Evolutionary conservation across 768 basidiomycete genomes (phyloP), one percentile per base, ranked within the genome.

Genomic region (Panus rudis): DNA sequence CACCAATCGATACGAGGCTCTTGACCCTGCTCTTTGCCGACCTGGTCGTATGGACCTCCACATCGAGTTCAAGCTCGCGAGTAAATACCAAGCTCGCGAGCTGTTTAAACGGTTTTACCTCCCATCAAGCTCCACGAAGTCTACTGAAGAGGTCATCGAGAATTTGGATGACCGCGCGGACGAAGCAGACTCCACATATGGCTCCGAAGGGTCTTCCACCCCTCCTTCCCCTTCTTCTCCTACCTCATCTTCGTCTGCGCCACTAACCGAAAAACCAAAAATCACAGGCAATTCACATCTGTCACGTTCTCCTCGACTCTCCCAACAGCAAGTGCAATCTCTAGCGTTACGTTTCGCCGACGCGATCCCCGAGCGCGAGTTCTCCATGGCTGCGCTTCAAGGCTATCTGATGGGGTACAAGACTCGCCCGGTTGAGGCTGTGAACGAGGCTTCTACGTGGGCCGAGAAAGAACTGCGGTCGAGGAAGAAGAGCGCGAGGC

Each of bases 31-130:
- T 1, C 70, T 90, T 20, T 75, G 73, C 52, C 78, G 87, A 32
- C 81, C 86, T 1, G 87, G 88, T 20, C 78, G 87, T 11, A 81
- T 90, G 78, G 86, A 90, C 56, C 55, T 88, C 16, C 82, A 86
- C 51, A 64, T 90, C 45, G 79, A 87, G 55, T 89, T 88, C 63
- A 75, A 75, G 53, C 69, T 79, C n/a, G 81, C 87, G 12, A 84
- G 79, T 56, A 71, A 64, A 45, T 77, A 72, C 62, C 86, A 89
- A 51, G 80, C 79, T 3, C 61, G 61, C 26, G 76, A 80, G 53
- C 65, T 90, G 6, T 90, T 78, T 60, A 71, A 65, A 24, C 68
- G 73, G 43, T 90, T 90, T 64, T 90, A 80, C 55, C 63, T 78
- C 13, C 78, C 48, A 1, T 41, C 41, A 3, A 13, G 16, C 10